Conservation (phyloP, 495 filamentous ascomycete species). For the Trichocladium uniseriatum region DNA sequence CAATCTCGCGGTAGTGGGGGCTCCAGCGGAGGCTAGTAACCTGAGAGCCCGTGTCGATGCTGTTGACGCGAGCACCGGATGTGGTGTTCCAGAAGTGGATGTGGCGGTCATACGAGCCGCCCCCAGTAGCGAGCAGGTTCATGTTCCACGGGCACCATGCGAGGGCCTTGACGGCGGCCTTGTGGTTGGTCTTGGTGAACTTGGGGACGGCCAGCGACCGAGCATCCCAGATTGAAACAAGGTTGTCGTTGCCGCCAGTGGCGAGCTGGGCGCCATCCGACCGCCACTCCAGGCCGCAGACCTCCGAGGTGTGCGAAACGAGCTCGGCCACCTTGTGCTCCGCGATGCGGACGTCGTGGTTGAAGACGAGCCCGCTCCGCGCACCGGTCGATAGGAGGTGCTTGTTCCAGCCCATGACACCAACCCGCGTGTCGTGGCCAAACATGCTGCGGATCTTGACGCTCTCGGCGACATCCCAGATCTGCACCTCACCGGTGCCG, state of each 20-base stretch:
- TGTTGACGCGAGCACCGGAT: slow-evolving; percentile 93
- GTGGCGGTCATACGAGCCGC: slow-evolving; percentile 90
- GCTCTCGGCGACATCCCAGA: slow-evolving; percentile 96
- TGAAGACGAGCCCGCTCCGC: slow-evolving; percentile 90
- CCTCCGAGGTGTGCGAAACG: slow-evolving; percentile 90
- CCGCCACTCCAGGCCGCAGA: slow-evolving; percentile 96
- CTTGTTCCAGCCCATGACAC: slow-evolving; percentile 98
- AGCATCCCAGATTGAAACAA: slow-evolving; percentile 98
- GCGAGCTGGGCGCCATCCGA: slow-evolving; percentile 93
- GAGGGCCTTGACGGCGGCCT: slow-evolving; percentile 93
- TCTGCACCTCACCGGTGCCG: slow-evolving; percentile 92
- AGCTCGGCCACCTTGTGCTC: slow-evolving; percentile 97
- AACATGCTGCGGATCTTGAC: slow-evolving; percentile 96
- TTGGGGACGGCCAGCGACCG: slow-evolving; percentile 86
- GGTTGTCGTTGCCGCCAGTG: slow-evolving; percentile 95
- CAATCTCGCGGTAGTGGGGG: slow-evolving; percentile 93
- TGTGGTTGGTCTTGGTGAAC: slow-evolving; percentile 99
- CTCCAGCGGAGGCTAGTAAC: slow-evolving; percentile 94
- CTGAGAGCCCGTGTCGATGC: slow-evolving; percentile 95
- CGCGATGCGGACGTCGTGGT: slow-evolving; percentile 96
- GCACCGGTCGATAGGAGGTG: slow-evolving; percentile 92
- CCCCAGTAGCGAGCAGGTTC: slow-evolving; percentile 92
- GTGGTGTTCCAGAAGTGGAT: slow-evolving; percentile 99
- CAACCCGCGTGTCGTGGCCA: slow-evolving; percentile 91
- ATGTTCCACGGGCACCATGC: slow-evolving; percentile 99